phyloP scores from a whole-genome alignment of 2,329 filamentous ascomycete species.

The Tolypocladium pustulatum region DNA sequence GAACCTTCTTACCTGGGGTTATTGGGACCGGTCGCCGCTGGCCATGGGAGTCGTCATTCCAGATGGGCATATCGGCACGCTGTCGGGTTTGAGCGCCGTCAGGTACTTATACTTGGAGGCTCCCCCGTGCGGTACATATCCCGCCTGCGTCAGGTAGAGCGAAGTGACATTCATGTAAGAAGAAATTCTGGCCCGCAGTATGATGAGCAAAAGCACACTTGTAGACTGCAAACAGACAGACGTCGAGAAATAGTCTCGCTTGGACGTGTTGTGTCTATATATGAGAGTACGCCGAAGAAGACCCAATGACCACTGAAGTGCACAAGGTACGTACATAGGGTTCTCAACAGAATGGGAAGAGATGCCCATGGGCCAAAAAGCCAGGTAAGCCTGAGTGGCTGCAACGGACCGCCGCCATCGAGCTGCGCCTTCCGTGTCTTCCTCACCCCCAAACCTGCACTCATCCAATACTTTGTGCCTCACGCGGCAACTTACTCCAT shows the following conservation, averaged over 20 bases:
- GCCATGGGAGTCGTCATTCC: not conserved
- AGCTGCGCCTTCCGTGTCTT: not conserved
- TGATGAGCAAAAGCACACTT: not conserved
- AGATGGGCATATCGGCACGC: not conserved
- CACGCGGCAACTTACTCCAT: not conserved
- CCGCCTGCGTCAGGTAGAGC: not conserved
- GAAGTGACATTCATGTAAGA: not conserved
- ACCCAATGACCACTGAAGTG: not conserved
- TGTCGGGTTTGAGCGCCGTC: not conserved
- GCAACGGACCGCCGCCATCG: not conserved
- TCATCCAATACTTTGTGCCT: not conserved
- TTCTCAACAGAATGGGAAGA: not conserved
- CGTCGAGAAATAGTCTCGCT: not conserved
- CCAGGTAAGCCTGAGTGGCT: not conserved
- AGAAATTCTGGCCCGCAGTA: not conserved
- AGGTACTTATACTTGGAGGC: not conserved
- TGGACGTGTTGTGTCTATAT: not conserved
- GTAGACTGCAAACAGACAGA: not conserved
- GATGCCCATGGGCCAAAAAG: not conserved
- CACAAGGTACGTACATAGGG: not conserved
- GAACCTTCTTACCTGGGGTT: not conserved
- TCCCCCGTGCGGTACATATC: not conserved
- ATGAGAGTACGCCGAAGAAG: not conserved
- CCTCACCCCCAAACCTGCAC: not conserved
- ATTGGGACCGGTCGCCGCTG: not conserved